Evolutionary conservation across 2,329 filamentous ascomycete genomes (phyloP).

Genomic region (Lithohypha guttulata): DNA sequence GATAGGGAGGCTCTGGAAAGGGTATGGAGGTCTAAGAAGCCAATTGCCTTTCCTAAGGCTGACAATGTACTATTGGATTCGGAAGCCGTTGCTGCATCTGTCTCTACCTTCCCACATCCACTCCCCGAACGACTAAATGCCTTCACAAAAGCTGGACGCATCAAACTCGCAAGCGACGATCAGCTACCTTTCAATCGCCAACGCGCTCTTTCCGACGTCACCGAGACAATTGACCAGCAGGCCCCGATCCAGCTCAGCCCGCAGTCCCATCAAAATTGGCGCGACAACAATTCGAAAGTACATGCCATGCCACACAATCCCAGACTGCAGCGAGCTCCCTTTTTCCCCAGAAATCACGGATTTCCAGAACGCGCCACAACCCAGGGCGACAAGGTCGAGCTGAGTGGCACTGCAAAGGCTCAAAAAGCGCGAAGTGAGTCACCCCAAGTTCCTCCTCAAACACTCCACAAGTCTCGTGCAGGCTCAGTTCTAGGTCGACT

Average conservation of each 20-base stretch:
- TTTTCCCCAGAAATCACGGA: conserved; percentile 6
- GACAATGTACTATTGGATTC: conserved; percentile 1
- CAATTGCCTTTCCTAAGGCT: conserved; percentile 24
- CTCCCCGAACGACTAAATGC: conserved; percentile 1
- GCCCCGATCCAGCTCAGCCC: background rate
- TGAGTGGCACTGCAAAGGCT: background rate
- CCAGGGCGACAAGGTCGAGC: background rate
- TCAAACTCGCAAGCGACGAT: conserved; percentile 7
- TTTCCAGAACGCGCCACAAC: background rate
- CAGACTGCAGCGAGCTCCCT: background rate
- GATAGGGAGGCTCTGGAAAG: conserved; percentile 29
- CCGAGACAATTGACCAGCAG: background rate
- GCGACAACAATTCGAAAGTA: conserved; percentile 1
- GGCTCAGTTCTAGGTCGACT: background rate
- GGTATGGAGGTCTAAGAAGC: conserved; percentile 29
- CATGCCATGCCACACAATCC: conserved; percentile 7
- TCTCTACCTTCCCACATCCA: conserved; percentile 1
- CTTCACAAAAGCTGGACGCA: conserved; percentile 8
- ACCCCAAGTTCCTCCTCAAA: background rate
- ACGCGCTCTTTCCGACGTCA: conserved; percentile 5
- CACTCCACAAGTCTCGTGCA: background rate
- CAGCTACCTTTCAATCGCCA: background rate
- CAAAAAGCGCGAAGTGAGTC: conserved; percentile 5
- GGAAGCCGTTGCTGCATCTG: conserved; percentile 1
- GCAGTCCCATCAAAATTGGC: conserved; percentile 6